These are phyloP conservation scores for Coemansia reversa DNA, from an alignment of 192 early-diverging fungal genomes.

Conservation along the genomic window DNA sequence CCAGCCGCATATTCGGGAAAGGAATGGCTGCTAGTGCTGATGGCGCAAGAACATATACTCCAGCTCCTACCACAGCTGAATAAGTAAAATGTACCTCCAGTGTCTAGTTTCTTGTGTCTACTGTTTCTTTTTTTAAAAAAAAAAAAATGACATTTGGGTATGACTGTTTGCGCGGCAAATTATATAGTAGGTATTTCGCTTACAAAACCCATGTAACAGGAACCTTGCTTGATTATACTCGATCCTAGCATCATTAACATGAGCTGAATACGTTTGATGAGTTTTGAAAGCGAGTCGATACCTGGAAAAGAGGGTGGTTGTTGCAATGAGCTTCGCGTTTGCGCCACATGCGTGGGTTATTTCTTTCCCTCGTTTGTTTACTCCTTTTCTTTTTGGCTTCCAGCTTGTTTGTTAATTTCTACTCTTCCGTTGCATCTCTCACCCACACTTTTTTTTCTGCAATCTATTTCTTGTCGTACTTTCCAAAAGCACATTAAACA, in stretches of 20 bases:
- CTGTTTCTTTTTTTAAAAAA: slow-evolving; percentile 8
- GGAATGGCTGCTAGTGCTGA: slow-evolving; percentile 21
- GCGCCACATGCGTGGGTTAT: background rate
- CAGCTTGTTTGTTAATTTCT: slow-evolving; percentile 11
- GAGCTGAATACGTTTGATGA: no score
- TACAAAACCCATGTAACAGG: no score
- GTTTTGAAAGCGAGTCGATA: background rate
- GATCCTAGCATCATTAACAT: no score
- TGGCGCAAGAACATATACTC: slow-evolving; percentile 4
- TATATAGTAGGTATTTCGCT: no score
- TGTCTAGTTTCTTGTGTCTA: slow-evolving; percentile 10
- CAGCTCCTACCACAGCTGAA: slow-evolving; percentile 1
- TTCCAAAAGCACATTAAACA: background rate
- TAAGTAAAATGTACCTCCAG: background rate
- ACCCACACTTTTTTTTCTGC: slow-evolving; percentile 3
- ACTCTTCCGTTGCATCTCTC: background rate
- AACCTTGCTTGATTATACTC: no score
- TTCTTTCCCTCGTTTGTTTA: slow-evolving; percentile 7
- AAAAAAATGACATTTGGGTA: slow-evolving; percentile 2
- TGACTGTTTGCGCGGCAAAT: no score
- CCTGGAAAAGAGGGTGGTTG: background rate
- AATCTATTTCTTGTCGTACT: background rate
- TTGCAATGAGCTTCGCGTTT: background rate
- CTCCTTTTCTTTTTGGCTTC: slow-evolving; percentile 1
- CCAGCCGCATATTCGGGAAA: slow-evolving; percentile 47